Evolutionary conservation across 805 yeast species (phyloP), one percentile per base, ranked within the genome.

Genomic region (Debaryomyces hansenii): DNA sequence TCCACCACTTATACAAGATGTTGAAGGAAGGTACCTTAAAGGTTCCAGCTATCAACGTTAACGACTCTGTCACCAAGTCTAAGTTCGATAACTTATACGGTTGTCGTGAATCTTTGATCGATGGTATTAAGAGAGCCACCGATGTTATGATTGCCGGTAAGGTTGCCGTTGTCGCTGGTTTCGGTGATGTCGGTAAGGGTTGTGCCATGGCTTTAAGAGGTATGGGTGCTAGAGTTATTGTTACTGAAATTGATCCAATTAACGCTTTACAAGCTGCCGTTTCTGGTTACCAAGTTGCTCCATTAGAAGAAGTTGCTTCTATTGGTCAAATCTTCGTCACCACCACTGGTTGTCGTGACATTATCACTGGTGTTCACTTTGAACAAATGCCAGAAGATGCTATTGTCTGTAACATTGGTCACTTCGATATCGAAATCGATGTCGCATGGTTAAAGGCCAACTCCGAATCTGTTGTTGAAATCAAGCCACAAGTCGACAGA

Each of bases 111-210:
- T 92, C 99, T 55, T 84, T 92, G 64, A 81, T 92, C 59, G 99
- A 92, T 77, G 99, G 99, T 80, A 92, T 92, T 75, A 92, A 92
- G 86, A 90, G 98, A 80, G 99, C 98, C 73, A 92, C 99, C 67
- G 99, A 92, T 69, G 98, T 92, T 63, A 94, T 92, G 98, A 86
- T 92, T 68, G 98, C 97, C 60, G 99, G 99, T 80, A 92, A 92
- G 82, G 94, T 89, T 68, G 96, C 98, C 53, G 95, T 92, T 63
- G 98, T 92, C 64, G 97, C 97, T 53, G 99, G 99, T 78, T 92
- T 85, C 81, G 99, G 99, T 84, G 99, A 92, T 72, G 99, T 92
- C 69, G 99, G 99, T 80, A 92, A 92, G 81, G 99, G 99, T 75
- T 92, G 99, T 84, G 97, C 97, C 72, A 87, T 90, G 89, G 96